These are phyloP conservation scores for Friedmanniomyces endolithicus DNA, from an alignment of 495 filamentous ascomycete species.

Conservation along the genomic window DNA sequence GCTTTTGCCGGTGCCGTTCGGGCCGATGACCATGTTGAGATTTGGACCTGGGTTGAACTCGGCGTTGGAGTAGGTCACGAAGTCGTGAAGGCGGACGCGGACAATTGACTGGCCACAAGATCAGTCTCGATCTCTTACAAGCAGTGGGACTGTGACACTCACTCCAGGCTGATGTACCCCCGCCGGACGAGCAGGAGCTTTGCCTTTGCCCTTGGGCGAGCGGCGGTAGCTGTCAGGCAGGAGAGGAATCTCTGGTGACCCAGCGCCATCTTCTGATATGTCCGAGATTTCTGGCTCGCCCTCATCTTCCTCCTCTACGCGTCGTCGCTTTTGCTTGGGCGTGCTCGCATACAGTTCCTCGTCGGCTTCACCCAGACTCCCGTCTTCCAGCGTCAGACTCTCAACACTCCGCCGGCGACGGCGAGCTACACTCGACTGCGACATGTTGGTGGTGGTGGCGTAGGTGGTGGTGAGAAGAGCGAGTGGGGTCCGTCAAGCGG, in stretches of 20 bases:
- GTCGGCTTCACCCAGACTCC: background rate
- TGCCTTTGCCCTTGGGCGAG: constrained; percentile 16
- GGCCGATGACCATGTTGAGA: constrained; percentile 97
- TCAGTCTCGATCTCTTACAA: background rate
- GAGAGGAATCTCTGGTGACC: background rate
- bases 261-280: constrained; percentile 1
- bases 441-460: background rate
- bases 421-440: background rate
- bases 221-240: constrained; percentile 20
- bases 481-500: background rate
- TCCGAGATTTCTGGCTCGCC: constrained; percentile 15
- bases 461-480: background rate
- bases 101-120: constrained; percentile 49
- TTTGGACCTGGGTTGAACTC: constrained; percentile 84
- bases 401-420: background rate
- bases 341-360: background rate
- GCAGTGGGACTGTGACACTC: background rate
- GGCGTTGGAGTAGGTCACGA: constrained; percentile 86
- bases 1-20: constrained; percentile 96
- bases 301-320: constrained; percentile 8
- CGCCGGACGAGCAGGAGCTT: background rate
- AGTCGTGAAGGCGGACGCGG: constrained; percentile 74
- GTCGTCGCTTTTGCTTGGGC: background rate
- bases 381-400: background rate
- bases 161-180: constrained; percentile 50